Evolutionary conservation across 2,329 filamentous ascomycete genomes (phyloP), one percentile per base, ranked within the genome.

Genomic region (Claviceps sp.): DNA sequence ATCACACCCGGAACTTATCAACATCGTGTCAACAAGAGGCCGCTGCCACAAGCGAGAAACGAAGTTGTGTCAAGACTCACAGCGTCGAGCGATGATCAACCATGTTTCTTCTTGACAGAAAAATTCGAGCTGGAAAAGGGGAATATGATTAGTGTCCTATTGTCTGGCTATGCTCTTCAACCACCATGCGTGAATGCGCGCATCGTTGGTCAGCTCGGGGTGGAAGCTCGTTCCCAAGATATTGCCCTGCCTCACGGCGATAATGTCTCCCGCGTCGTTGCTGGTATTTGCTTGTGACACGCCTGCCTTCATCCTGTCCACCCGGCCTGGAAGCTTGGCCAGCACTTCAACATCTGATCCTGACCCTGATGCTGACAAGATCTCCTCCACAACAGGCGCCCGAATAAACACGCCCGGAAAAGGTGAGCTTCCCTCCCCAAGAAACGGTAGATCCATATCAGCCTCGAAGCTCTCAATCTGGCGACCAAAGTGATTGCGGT

Each of bases 141-240:
- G 2, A 22, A 16, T 13, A 16, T 11, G 11, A 34, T 37, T 22
- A 22, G 6, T 43, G 52, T 22, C 37, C 9, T 48, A 51, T 68
- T 85, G 67, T 91, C 80, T 59, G 77, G 72, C 24, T 8, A 54
- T 52, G 11, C 24, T 52, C 47, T 41, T 52, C 63, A 98, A 63
- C 93, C 93, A 98, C 93, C 93, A 97, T 4, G 80, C 76, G 67
- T 98, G 93, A 62, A 97, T 94, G 52, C 93, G 78, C 52, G 82
- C 73, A 70, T 98, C 93, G 7, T 82, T 79, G 0, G 91, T 97
- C 66, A 98, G 67, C 67, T 98, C 93, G 0, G 93, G 93, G 61
- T 97, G 93, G 64, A 97, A 98, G 62, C 90, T 96, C 3, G 86
- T 96, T 4, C 89, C 93, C 60, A 97, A 85, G 0, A 95, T 85